Base-by-base conservation (phyloP, 2,329 filamentous ascomycete species). In the Harringtonia lauricola region DNA sequence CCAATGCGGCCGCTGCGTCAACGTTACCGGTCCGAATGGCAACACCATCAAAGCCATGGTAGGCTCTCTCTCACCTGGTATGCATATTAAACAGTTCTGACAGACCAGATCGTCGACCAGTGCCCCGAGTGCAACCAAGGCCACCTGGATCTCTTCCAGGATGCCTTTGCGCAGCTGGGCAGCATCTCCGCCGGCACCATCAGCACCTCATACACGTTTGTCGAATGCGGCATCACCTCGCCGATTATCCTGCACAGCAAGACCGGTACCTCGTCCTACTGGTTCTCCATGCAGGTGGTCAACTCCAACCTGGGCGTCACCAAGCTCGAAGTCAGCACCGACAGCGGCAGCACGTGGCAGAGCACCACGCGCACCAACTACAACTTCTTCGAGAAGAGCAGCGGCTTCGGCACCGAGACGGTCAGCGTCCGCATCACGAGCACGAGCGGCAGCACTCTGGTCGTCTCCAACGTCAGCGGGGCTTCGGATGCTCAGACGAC, bases 1-100 rank as follows among this genome's bases (percentile, higher is more conserved):
- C 35, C 64, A 74, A 49, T 85, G 81, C 53, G 80, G 81, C 50
- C 63, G 67, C 18, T 84, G 81, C 50, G 61, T 84, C 13, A 59
- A 67, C 41, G 75, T 84, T 29, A 77, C 67, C 3, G 74, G 74
- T 1, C 71, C 70, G 4, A 65, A 57, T 14, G 77, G 76, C 17
- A 65, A 41, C 31, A 17, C 63, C 21, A 69, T 83, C 57, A 81
- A 68, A 28, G 79, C 73, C 33, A 83, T 84, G 79, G 74, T 79
- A 62, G 58, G 62, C 47, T 48, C 10, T 26, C n/a, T n/a, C n/a
- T n/a, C n/a, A n/a, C n/a, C n/a, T n/a, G n/a, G n/a, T n/a, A n/a
- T n/a, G n/a, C n/a, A n/a, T n/a, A n/a, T n/a, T n/a, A n/a, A n/a
- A n/a, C n/a, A n/a, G n/a, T n/a, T n/a, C n/a, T n/a, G n/a, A n/a